Evolutionary conservation across 768 basidiomycete genomes (phyloP).

Genomic region (Tylopilus vinaceipallidus): DNA sequence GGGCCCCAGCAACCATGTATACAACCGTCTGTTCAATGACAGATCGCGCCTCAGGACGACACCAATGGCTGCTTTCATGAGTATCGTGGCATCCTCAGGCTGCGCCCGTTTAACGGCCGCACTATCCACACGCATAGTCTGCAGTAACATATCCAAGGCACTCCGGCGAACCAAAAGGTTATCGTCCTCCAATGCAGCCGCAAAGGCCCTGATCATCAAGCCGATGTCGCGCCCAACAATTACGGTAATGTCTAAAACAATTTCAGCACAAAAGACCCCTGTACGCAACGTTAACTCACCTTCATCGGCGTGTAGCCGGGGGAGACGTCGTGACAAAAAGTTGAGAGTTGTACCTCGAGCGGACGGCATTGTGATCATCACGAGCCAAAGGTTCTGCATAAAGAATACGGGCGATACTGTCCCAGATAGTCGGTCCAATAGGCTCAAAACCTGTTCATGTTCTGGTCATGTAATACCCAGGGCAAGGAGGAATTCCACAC

Average conservation of each 20-base stretch:
- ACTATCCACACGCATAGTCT: slow-evolving; percentile 73
- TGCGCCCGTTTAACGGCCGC: slow-evolving; percentile 66
- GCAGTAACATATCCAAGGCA: slow-evolving; percentile 80
- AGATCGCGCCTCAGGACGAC: slow-evolving; percentile 93
- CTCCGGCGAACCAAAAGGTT: slow-evolving; percentile 87
- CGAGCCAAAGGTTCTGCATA: slow-evolving; percentile 92
- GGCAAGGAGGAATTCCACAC: slow-evolving; percentile 30
- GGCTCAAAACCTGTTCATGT: slow-evolving; percentile 58
- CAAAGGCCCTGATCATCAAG: slow-evolving; percentile 90
- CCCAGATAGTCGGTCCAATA: slow-evolving; percentile 80
- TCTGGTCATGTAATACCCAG: slow-evolving; percentile 7
- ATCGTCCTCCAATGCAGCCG: slow-evolving; percentile 89
- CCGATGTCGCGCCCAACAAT: slow-evolving; percentile 87
- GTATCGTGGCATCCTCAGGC: slow-evolving; percentile 69
- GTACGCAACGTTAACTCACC: slow-evolving; percentile 40
- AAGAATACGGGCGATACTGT: slow-evolving; percentile 88
- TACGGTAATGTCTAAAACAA: slow-evolving; percentile 52
- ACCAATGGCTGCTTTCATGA: slow-evolving; percentile 82
- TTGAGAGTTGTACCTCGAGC: slow-evolving; percentile 85
- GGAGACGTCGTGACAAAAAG: slow-evolving; percentile 80
- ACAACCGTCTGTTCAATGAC: slow-evolving; percentile 88
- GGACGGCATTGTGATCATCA: slow-evolving; percentile 85
- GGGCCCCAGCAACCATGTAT: slow-evolving; percentile 88
- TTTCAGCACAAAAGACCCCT: slow-evolving; percentile 4
- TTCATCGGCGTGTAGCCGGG: slow-evolving; percentile 66